Percentiles rank a stretch among this genome's conserved stretches.
Conservation (phyloP, 1,284 basidiomycete species). For the Neonothopanus nambi region DNA sequence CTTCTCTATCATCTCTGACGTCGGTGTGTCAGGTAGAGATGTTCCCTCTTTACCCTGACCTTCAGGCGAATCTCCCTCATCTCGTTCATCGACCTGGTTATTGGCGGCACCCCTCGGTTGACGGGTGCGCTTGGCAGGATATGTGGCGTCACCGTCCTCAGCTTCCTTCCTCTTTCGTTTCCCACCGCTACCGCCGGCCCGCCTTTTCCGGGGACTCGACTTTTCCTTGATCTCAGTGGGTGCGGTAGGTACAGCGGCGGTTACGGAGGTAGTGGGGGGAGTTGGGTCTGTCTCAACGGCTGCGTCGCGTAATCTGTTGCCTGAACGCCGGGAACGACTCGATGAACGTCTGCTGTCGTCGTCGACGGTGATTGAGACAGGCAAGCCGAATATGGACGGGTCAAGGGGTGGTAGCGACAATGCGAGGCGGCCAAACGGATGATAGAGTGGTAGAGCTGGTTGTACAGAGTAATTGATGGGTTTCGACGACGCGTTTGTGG, state of each 20-base stretch:
- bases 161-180: conserved; percentile 7
- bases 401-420: conserved; percentile 68
- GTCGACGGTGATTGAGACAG: conserved; percentile 34
- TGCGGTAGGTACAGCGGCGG: conserved; percentile 1
- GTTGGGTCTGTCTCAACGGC: conserved; percentile 11
- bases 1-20: neutral
- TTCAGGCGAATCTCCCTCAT: neutral
- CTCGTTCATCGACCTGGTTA: neutral
- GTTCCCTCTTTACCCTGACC: neutral
- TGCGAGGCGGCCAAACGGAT: conserved; percentile 64
- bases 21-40: conserved; percentile 1
- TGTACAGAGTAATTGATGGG: conserved; percentile 11
- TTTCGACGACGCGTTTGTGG: conserved; percentile 27
- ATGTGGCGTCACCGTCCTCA: conserved; percentile 7
- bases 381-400: conserved; percentile 56
- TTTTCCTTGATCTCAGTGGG: conserved; percentile 8
- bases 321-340: conserved; percentile 5
- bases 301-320: conserved; percentile 10
- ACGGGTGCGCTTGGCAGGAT: conserved; percentile 10
- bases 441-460: conserved; percentile 64
- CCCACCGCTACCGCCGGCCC: conserved; percentile 12
- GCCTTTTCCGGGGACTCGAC: conserved; percentile 14
- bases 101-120: conserved; percentile 7
- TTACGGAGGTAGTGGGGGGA: conserved; percentile 6
- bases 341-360: conserved; percentile 21